Conservation (phyloP, 495 filamentous ascomycete genomes). For the Penicillium fimorum region DNA sequence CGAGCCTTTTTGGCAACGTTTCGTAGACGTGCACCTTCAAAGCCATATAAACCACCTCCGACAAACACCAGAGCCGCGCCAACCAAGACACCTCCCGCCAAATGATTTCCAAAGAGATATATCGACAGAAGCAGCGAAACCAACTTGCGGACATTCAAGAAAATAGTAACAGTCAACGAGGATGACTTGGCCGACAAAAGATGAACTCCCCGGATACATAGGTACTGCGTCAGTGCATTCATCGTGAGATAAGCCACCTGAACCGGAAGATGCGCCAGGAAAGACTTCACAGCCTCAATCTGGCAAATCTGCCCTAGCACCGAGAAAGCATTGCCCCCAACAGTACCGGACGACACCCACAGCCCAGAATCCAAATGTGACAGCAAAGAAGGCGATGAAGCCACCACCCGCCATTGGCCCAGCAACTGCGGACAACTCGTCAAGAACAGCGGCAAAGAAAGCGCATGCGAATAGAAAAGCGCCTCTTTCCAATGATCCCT, state of each 20-base stretch:
- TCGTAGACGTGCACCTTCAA: constrained; percentile 57
- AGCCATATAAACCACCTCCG: constrained; percentile 83
- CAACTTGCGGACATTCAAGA: constrained; percentile 93
- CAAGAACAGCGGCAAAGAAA: constrained; percentile 69
- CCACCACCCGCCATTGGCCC: constrained; percentile 49
- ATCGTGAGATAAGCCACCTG: constrained; percentile 69
- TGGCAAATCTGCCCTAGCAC: constrained; percentile 14
- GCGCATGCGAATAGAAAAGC: constrained; percentile 85
- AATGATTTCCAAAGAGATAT: constrained; percentile 83
- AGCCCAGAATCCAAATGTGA: constrained; percentile 11
- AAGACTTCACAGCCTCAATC: constrained; percentile 11
- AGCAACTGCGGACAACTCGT: constrained; percentile 46
- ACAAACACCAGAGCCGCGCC: constrained; percentile 85
- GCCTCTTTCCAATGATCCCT: constrained; percentile 89
- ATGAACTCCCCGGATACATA: constrained; percentile 94
- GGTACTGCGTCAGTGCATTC: constrained; percentile 90
- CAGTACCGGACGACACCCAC: constrained; percentile 2
- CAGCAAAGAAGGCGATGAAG: constrained; percentile 44
- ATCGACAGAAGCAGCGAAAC: constrained; percentile 87
- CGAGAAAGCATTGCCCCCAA: constrained; percentile 7
- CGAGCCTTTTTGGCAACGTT: constrained; percentile 27
- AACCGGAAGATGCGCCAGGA: constrained; percentile 56
- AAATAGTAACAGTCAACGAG: constrained; percentile 91
- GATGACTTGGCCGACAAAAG: constrained; percentile 80
- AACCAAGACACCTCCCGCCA: constrained; percentile 70